phyloP scores from a whole-genome alignment of 2,329 filamentous ascomycete species.

The Fusarium incarnatum region DNA sequence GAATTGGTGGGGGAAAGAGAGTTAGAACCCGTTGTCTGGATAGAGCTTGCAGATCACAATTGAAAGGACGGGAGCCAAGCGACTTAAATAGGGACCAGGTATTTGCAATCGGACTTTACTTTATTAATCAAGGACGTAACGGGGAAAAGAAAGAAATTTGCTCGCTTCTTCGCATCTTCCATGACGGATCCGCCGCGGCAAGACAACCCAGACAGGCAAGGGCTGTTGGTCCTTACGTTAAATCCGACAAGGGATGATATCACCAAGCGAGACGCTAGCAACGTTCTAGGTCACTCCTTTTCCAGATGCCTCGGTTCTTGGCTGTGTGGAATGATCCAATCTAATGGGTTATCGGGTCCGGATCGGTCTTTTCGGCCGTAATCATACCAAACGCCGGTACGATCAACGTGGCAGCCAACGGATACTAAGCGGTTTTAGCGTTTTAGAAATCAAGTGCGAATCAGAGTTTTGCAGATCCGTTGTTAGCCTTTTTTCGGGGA shows the following conservation, averaged over 20 bases:
- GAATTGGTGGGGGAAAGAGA: background rate
- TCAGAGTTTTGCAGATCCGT: background rate
- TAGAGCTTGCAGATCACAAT: conserved; percentile 12
- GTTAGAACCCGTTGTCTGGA: background rate
- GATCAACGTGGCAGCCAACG: background rate
- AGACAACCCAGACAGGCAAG: conserved; percentile 10
- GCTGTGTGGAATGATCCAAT: background rate
- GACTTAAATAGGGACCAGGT: conserved; percentile 23
- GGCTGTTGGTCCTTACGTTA: conserved; percentile 15
- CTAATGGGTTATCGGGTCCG: conserved; percentile 26
- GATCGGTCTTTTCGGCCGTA: conserved; percentile 35
- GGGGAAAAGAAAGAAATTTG: background rate
- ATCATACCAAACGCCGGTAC: conserved; percentile 17
- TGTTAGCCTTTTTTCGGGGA: conserved; percentile 1
- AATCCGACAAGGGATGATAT: conserved; percentile 27
- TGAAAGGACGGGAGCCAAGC: conserved; percentile 9
- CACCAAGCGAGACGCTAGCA: conserved; percentile 22
- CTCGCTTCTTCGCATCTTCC: background rate
- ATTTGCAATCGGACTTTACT: background rate
- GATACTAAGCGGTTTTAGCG: background rate
- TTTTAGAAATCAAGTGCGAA: background rate
- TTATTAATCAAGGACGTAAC: conserved; percentile 27
- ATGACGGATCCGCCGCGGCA: conserved; percentile 31
- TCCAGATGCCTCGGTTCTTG: conserved; percentile 24
- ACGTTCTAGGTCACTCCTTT: conserved; percentile 7